A percentile compares a stretch with the other conserved stretches of the same genome.
Conservation (phyloP, 2,329 filamentous ascomycete species). For the Chalaropsis thielavioides region DNA sequence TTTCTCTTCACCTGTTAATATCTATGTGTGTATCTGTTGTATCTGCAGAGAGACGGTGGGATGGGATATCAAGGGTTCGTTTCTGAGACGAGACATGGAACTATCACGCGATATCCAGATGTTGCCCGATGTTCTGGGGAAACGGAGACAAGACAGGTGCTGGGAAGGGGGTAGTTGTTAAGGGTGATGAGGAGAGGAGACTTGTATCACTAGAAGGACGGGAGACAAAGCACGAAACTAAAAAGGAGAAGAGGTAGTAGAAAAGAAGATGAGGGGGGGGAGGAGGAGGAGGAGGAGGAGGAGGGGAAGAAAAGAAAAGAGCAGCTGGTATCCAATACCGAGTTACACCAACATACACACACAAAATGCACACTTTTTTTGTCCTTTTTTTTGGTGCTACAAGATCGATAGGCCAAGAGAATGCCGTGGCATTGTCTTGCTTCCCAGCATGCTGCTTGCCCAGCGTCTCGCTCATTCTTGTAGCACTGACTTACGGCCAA, state of each 20-base stretch:
- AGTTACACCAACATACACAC: no score
- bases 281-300: no score
- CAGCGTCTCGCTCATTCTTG: not conserved
- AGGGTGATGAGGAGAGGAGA: not conserved
- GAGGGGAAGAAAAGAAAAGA: no score
- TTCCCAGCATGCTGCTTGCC: not conserved
- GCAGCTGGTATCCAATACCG: no score
- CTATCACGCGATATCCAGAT: conserved; percentile 4
- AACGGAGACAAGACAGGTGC: not conserved
- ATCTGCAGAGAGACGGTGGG: not conserved
- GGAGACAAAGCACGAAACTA: not conserved
- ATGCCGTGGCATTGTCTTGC: no score
- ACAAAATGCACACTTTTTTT: no score
- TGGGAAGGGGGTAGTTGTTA: not conserved
- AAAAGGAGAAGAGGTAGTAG: not conserved
- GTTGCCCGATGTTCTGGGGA: conserved; percentile 5
- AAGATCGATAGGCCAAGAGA: no score
- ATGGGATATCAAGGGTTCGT: not conserved
- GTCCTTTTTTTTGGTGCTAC: no score
- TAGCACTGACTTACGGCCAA: not conserved
- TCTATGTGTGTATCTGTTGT: not conserved
- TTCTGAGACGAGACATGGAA: not conserved
- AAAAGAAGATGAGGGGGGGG: no score
- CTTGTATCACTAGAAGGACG: not conserved
- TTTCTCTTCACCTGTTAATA: not conserved